These are phyloP conservation scores for Eucalyptus dawsonii DNA, from an alignment of 345 rosid species.

Conservation along the genomic window DNA sequence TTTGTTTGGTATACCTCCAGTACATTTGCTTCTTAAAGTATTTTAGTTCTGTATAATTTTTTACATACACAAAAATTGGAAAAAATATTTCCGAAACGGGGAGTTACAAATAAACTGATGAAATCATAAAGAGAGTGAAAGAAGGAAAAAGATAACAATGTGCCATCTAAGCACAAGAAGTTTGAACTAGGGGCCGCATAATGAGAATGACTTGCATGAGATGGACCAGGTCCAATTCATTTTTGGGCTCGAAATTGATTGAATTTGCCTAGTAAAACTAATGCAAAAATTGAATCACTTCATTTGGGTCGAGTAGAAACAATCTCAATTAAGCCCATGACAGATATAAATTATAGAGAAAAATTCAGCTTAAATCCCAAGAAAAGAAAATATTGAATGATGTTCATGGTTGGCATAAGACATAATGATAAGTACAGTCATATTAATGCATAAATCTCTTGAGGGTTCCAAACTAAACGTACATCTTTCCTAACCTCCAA, in stretches of 20 bases:
- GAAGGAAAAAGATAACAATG: not conserved
- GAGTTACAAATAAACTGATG: not conserved
- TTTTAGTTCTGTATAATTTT: not conserved
- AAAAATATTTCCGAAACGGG: not conserved
- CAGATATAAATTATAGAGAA: not conserved
- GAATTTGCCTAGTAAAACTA: not conserved
- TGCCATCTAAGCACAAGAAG: not conserved
- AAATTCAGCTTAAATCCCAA: not conserved
- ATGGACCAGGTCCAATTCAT: not conserved
- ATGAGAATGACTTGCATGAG: not conserved
- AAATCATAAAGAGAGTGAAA: not conserved
- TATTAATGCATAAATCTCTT: not conserved
- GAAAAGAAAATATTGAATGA: not conserved
- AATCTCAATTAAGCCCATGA: not conserved
- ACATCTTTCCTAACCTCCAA: not conserved
- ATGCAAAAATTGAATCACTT: not conserved
- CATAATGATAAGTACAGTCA: not conserved
- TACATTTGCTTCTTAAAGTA: not conserved
- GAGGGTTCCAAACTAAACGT: not conserved
- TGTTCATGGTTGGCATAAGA: not conserved
- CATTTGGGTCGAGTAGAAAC: not conserved
- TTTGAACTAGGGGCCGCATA: not conserved
- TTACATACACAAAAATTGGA: not conserved
- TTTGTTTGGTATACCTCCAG: not conserved
- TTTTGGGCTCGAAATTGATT: not conserved